phyloP scores from a whole-genome alignment of 23 red algal species.

The Pyropia haitanensis region DNA sequence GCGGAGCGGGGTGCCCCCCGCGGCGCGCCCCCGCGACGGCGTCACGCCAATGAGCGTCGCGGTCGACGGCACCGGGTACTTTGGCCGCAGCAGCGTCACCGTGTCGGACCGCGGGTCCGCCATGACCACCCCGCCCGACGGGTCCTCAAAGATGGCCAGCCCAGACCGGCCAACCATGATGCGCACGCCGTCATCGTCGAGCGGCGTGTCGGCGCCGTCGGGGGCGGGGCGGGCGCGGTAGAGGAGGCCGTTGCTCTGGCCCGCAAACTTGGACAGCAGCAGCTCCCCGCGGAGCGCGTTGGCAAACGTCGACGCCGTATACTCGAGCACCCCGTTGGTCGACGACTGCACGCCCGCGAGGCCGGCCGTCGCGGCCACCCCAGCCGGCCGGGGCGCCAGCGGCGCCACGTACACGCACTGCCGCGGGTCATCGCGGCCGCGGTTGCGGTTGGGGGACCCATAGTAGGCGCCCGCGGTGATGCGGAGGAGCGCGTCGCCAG shows the following conservation, averaged over 20 bases:
- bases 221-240: conserved; percentile 15
- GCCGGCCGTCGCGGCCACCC: conserved; percentile 12
- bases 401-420: conserved; percentile 38
- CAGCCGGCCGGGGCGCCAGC: background rate
- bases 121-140: conserved; percentile 46
- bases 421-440: conserved; percentile 32
- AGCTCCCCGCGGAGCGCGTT: conserved; percentile 19
- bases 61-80: conserved; percentile 24
- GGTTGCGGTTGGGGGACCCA: conserved; percentile 44
- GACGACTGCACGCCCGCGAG: conserved; percentile 34
- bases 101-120: conserved; percentile 36
- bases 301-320: conserved; percentile 25
- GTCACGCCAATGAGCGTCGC: conserved; percentile 45
- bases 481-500: conserved; percentile 12
- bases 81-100: conserved; percentile 28
- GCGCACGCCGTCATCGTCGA: conserved; percentile 2
- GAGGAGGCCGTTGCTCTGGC: conserved; percentile 17
- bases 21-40: conserved; percentile 45
- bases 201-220: background rate
- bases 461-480: conserved; percentile 22
- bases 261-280: conserved; percentile 42
- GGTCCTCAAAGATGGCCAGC: conserved; percentile 31
- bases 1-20: conserved; percentile 27
- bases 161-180: conserved; percentile 27
- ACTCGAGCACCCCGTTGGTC: conserved; percentile 54